Percentiles rank a stretch among this genome's conserved stretches.
Evolutionary conservation across 495 filamentous ascomycete genomes (phyloP).

Genomic region (Neurospora tetraspora): DNA sequence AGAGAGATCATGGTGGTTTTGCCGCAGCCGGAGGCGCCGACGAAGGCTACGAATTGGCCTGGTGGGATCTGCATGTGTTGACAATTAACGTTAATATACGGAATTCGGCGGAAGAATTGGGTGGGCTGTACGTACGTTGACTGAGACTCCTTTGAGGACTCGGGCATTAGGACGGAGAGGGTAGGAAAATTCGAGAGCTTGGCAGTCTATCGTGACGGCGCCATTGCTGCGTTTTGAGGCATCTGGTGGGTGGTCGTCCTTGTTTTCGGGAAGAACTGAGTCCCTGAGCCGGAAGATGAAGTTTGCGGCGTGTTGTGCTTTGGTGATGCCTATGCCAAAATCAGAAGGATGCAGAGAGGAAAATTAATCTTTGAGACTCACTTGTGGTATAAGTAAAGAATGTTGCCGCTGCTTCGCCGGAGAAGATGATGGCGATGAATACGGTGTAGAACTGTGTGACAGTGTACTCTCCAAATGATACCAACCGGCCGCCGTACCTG

Average conservation of each 20-base stretch:
- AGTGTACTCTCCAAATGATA: slow-evolving; percentile 25
- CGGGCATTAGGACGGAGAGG: slow-evolving; percentile 30
- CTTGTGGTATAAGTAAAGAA: slow-evolving; percentile 35
- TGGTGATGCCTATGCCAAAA: slow-evolving; percentile 15
- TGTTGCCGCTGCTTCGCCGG: slow-evolving; percentile 29
- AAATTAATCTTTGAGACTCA: too few relatives aligned
- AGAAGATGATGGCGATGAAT: slow-evolving; percentile 34
- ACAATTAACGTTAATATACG: background rate
- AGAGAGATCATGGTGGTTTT: too few relatives aligned
- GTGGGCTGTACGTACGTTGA: slow-evolving; percentile 31
- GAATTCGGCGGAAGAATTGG: background rate
- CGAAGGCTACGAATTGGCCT: slow-evolving; percentile 62
- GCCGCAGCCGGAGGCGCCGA: slow-evolving; percentile 31
- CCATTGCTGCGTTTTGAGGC: slow-evolving; percentile 17
- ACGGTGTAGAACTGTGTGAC: slow-evolving; percentile 26
- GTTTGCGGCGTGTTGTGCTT: slow-evolving; percentile 28
- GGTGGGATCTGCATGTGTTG: background rate
- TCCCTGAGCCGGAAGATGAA: slow-evolving; percentile 28
- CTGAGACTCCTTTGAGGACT: slow-evolving; percentile 50
- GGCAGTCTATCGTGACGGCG: slow-evolving; percentile 40
- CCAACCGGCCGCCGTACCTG: slow-evolving; percentile 27
- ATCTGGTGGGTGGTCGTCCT: slow-evolving; percentile 6
- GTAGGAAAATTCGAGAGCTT: slow-evolving; percentile 46
- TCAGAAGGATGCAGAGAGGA: background rate
- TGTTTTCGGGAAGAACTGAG: slow-evolving; percentile 6